These are phyloP conservation scores for Plasmodium yoelii DNA, from an alignment of 169 alveolate genomes.

Conservation along the genomic window DNA sequence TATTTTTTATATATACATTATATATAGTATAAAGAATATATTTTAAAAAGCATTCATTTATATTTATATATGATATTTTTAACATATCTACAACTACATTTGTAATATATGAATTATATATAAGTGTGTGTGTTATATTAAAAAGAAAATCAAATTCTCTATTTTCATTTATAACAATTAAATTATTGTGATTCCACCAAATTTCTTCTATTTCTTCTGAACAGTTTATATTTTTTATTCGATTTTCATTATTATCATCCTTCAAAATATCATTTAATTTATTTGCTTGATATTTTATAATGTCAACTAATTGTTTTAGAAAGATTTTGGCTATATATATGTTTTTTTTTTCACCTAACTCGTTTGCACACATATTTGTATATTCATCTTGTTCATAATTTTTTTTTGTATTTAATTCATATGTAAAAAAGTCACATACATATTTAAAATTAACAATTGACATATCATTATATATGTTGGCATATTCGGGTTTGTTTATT, in stretches of 20 bases:
- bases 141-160: slow-evolving; percentile 52
- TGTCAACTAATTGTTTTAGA: neutral
- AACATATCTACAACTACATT: slow-evolving; percentile 10
- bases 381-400: neutral
- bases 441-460: slow-evolving; percentile 53
- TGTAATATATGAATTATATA: slow-evolving; percentile 27
- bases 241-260: neutral
- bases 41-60: slow-evolving; percentile 21
- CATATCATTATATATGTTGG: slow-evolving; percentile 1
- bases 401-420: neutral
- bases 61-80: slow-evolving; percentile 15
- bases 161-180: slow-evolving; percentile 25
- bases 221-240: neutral
- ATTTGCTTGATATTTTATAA: neutral
- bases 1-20: slow-evolving; percentile 18
- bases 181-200: neutral
- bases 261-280: neutral
- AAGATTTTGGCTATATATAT: neutral
- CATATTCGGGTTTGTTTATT: neutral
- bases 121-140: slow-evolving; percentile 45
- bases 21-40: slow-evolving; percentile 22
- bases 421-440: slow-evolving; percentile 29
- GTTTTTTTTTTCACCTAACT: neutral
- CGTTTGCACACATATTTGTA: neutral
- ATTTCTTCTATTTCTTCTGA: neutral